These are phyloP conservation scores for Bacterosira constricta DNA, from an alignment of 108 stramenopile species.

Conservation along the genomic window DNA sequence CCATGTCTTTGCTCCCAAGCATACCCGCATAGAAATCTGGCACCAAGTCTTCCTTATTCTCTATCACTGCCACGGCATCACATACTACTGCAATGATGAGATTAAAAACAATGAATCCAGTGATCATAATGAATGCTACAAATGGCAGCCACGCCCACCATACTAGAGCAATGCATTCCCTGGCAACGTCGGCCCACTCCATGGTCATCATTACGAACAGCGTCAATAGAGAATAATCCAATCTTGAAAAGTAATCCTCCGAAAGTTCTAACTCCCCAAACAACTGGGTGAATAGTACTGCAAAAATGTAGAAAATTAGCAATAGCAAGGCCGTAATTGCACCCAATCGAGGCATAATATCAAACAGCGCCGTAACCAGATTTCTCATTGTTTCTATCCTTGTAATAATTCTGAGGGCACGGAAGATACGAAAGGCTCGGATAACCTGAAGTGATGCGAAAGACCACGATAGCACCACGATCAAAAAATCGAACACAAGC, in stretches of 20 bases:
- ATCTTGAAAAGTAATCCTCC: conserved; percentile 25
- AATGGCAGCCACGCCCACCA: conserved; percentile 43
- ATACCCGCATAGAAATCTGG: conserved; percentile 3
- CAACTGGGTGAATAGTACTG: conserved; percentile 70
- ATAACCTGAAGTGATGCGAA: conserved; percentile 61
- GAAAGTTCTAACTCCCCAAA: conserved; percentile 47
- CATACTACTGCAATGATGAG: conserved; percentile 42
- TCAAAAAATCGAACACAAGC: conserved; percentile 70
- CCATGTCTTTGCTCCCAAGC: background rate
- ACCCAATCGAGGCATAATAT: conserved; percentile 63
- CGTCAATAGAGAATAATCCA: conserved; percentile 27
- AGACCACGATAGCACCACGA: conserved; percentile 69
- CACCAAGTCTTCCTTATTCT: conserved; percentile 8
- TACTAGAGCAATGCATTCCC: conserved; percentile 26
- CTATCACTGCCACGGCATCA: conserved; percentile 39
- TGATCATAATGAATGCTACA: conserved; percentile 30
- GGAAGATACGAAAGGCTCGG: conserved; percentile 76
- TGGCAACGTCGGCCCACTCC: conserved; percentile 39
- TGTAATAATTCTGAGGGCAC: conserved; percentile 68
- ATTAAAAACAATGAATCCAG: conserved; percentile 45
- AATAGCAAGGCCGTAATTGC: conserved; percentile 27
- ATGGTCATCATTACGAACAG: conserved; percentile 46
- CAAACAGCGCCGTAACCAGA: conserved; percentile 1
- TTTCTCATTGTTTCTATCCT: conserved; percentile 49
- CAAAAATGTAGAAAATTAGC: conserved; percentile 65